Conservation (phyloP, 2,329 filamentous ascomycete species). For the Grosmannia serpens region DNA sequence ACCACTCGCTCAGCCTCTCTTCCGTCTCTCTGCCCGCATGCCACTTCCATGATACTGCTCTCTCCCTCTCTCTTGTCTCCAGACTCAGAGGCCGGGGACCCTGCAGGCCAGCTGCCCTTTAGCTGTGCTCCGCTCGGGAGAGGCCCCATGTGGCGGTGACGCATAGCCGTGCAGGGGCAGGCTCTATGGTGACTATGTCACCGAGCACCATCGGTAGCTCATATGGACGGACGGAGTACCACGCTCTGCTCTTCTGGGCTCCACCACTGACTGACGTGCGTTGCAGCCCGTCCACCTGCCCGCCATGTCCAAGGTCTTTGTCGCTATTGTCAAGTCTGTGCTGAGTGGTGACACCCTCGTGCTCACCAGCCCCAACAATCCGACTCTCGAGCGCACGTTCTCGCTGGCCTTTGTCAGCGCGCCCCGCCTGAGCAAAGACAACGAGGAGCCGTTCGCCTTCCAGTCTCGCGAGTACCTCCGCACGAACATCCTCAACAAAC, state of each 20-base stretch:
- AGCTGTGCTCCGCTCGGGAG: not conserved
- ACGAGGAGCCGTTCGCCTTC: conserved; percentile 86
- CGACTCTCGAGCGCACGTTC: conserved; percentile 70
- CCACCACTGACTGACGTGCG: not conserved
- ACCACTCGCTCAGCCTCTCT: not conserved
- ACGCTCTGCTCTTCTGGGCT: not conserved
- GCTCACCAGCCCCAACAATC: conserved; percentile 70
- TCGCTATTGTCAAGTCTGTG: conserved; percentile 82
- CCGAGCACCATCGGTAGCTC: no score
- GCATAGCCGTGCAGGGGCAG: not conserved
- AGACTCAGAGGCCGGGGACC: not conserved
- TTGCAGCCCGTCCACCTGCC: not conserved
- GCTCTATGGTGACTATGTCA: not conserved
- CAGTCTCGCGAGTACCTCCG: conserved; percentile 90
- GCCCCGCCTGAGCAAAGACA: conserved; percentile 75
- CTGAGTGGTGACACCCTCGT: conserved; percentile 88
- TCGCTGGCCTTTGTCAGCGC: conserved; percentile 89
- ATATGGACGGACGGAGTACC: not conserved
- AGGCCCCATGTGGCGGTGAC: not conserved
- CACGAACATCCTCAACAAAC: conserved; percentile 72
- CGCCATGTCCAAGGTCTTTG: conserved; percentile 41
- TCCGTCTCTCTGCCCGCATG: not conserved
- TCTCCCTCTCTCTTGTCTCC: not conserved
- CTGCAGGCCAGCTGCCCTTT: not conserved
- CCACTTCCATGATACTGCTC: not conserved